Evolutionary conservation across 1,139 yeast species (phyloP).

Genomic region (Zygoascus sp.): DNA sequence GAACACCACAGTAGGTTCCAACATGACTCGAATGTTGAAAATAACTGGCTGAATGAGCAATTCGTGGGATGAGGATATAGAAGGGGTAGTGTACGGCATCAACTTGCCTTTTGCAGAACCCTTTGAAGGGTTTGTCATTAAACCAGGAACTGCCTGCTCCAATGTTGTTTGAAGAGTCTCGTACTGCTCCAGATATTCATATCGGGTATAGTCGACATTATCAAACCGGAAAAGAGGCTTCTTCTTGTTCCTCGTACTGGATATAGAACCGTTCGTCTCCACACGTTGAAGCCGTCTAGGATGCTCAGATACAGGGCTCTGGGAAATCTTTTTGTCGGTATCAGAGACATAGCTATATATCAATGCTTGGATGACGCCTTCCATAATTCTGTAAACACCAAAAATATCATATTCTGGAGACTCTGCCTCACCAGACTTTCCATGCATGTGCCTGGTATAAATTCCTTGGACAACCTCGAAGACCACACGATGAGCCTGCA

Average conservation of each 20-base stretch:
- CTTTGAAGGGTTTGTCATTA: slow-evolving; percentile 25
- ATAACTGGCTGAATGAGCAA: slow-evolving; percentile 69
- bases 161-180: slow-evolving; percentile 27
- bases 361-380: slow-evolving; percentile 54
- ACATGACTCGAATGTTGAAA: slow-evolving; percentile 74
- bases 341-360: slow-evolving; percentile 51
- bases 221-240: slow-evolving; percentile 25
- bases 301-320: not conserved
- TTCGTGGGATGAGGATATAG: slow-evolving; percentile 42
- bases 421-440: slow-evolving; percentile 19
- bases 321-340: slow-evolving; percentile 3
- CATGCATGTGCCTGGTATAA: slow-evolving; percentile 25
- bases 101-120: slow-evolving; percentile 8
- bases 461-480: slow-evolving; percentile 47
- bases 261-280: not conserved
- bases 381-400: slow-evolving; percentile 55
- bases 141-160: slow-evolving; percentile 36
- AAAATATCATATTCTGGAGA: slow-evolving; percentile 42
- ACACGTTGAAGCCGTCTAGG: not conserved
- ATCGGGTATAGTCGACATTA: slow-evolving; percentile 26
- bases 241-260: slow-evolving; percentile 17
- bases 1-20: slow-evolving; percentile 57
- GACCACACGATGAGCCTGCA: slow-evolving; percentile 68
- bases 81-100: slow-evolving; percentile 22
- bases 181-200: slow-evolving; percentile 28